Evolutionary conservation across 2,329 filamentous ascomycete species (phyloP), one percentile per base, ranked within the genome.

Genomic region (Bipolaris sorokiniana): DNA sequence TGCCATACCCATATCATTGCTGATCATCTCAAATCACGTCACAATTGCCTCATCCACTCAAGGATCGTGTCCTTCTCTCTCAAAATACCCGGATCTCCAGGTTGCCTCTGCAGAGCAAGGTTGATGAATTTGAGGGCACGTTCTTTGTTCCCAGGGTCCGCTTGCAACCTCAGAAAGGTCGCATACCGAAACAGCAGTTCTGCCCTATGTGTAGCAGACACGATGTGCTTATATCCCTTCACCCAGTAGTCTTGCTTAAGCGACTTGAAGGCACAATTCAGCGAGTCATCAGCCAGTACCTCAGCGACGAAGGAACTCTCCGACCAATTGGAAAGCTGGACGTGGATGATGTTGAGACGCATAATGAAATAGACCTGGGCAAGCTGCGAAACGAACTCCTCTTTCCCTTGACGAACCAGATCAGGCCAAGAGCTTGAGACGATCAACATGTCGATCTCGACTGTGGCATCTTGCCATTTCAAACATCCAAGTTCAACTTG

Each of bases 321-420:
- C 40, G 54, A 18, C 36, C 56, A 58, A 7, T 36, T 51, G 7
- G 16, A 31, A 34, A 63, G 47, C 34, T 58, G 37, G 15, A 62
- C 15, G 22, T 64, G 64, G 7, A 46, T 53, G n/a, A 58, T 54
- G 36, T 65, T 67, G 18, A 67, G 59, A 11, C 51, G 58, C 33
- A 66, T 54, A 5, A 59, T 31, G 18, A 68, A 67, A 23, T 65
- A 64, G 3, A 63, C 20, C 11, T 62, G 46, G 0, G 59, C 66
- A 1, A 67, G 38, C 15, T 54, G 56, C 3, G 48, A 31, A 13
- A 64, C 38, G 13, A 70, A 68, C 0, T 52, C n/a, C 3, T 50
- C 22, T 1, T 56, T 55, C 13, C 62, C 61, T 34, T 40, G 15
- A 9, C 34, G 38, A 13, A 51, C 31, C n/a, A 67, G 33, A 4